phyloP scores from a whole-genome alignment of 2,329 filamentous ascomycete genomes.

The Westerdykella ornata region DNA sequence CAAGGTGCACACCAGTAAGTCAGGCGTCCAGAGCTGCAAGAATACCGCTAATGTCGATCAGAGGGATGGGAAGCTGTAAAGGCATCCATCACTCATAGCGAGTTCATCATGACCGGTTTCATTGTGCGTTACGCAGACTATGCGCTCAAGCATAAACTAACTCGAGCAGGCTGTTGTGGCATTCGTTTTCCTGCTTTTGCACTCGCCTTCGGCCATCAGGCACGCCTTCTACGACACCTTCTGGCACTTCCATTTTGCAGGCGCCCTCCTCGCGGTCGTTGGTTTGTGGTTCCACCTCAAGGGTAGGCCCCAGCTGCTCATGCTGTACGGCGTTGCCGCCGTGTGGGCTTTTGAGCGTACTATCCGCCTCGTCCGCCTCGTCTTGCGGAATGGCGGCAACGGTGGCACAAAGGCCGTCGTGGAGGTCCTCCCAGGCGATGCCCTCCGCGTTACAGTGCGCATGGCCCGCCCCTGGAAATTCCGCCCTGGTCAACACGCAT shows the following conservation, averaged over 20 bases:
- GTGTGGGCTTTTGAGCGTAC: slow-evolving; percentile 57
- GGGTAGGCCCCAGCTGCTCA: slow-evolving; percentile 52
- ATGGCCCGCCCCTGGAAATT: slow-evolving; percentile 73
- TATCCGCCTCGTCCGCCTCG: slow-evolving; percentile 51
- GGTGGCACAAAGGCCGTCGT: slow-evolving; percentile 63
- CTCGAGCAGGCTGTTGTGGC: slow-evolving; percentile 49
- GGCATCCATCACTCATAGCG: slow-evolving; percentile 35
- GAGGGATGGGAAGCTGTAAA: slow-evolving; percentile 47
- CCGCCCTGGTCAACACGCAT: slow-evolving; percentile 69
- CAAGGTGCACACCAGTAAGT: slow-evolving; percentile 37
- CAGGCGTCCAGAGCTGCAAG: not conserved
- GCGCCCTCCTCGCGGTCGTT: slow-evolving; percentile 54
- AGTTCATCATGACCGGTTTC: slow-evolving; percentile 56
- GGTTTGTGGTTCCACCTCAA: slow-evolving; percentile 62
- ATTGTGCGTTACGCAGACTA: slow-evolving; percentile 47
- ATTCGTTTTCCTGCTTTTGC: slow-evolving; percentile 58
- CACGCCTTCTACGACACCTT: slow-evolving; percentile 77
- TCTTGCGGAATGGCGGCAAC: slow-evolving; percentile 59
- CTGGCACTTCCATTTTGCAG: slow-evolving; percentile 62
- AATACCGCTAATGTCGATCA: slow-evolving; percentile 22
- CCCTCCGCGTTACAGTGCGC: slow-evolving; percentile 64
- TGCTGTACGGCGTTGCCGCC: slow-evolving; percentile 56
- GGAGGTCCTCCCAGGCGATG: slow-evolving; percentile 70
- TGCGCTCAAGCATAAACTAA: not conserved
- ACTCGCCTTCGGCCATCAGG: slow-evolving; percentile 63